Conservation (phyloP, 1,284 basidiomycete genomes). For the Singerocomus rubriflavus region DNA sequence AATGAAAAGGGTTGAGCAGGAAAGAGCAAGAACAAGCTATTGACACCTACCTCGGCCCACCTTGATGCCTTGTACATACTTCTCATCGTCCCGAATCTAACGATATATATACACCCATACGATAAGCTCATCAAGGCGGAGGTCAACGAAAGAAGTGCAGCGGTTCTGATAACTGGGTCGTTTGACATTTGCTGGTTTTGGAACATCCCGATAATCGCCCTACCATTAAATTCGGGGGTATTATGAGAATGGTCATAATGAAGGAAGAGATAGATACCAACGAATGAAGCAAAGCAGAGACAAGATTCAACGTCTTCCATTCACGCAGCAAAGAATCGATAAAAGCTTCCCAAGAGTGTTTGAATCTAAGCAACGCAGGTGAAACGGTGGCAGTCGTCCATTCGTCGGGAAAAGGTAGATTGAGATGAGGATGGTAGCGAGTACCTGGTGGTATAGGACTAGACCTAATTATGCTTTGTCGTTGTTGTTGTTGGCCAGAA, state of each 20-base stretch:
- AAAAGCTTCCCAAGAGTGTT: slow-evolving; percentile 69
- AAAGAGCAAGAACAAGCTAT: background rate
- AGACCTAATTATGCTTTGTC: slow-evolving; percentile 13
- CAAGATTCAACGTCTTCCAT: slow-evolving; percentile 76
- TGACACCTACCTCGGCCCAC: slow-evolving; percentile 64
- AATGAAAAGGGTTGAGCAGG: background rate
- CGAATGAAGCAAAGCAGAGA: slow-evolving; percentile 69
- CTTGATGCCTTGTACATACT: slow-evolving; percentile 71
- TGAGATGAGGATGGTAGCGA: slow-evolving; percentile 9
- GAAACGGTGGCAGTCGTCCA: slow-evolving; percentile 59
- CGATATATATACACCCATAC: slow-evolving; percentile 75
- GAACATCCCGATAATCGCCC: slow-evolving; percentile 73
- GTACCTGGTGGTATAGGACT: slow-evolving; percentile 32
- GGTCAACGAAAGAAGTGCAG: slow-evolving; percentile 63
- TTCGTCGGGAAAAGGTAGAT: slow-evolving; percentile 59
- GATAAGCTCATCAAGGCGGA: slow-evolving; percentile 71
- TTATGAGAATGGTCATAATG: background rate
- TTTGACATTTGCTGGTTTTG: slow-evolving; percentile 57
- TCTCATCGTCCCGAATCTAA: slow-evolving; percentile 75
- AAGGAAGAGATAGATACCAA: slow-evolving; percentile 36
- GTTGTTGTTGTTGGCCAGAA: slow-evolving; percentile 18
- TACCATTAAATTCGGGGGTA: slow-evolving; percentile 25
- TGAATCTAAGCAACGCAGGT: slow-evolving; percentile 61
- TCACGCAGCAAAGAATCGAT: slow-evolving; percentile 67
- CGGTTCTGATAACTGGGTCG: slow-evolving; percentile 65